Evolutionary conservation across 495 filamentous ascomycete genomes (phyloP).

Genomic region (Podospora didyma): DNA sequence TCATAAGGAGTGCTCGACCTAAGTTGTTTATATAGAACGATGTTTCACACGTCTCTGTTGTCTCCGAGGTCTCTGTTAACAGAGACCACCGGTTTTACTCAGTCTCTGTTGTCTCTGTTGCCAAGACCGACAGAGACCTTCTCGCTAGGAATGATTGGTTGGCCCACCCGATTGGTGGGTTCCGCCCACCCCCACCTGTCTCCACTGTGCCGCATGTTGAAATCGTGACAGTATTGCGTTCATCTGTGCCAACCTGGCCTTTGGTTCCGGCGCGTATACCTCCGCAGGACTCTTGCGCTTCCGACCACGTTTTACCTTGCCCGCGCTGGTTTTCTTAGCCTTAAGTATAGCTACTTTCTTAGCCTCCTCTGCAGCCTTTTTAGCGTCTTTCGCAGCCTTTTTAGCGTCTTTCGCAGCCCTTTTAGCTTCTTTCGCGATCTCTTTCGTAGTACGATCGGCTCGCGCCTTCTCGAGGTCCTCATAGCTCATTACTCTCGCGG

Average conservation of each 20-base stretch:
- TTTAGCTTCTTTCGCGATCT: not conserved
- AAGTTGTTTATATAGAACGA: no score
- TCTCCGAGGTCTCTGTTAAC: no score
- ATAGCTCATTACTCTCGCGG: not conserved
- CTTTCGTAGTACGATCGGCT: not conserved
- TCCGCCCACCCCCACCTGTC: no score
- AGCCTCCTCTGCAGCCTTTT: not conserved
- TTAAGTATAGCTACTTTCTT: not conserved
- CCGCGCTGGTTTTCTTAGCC: not conserved
- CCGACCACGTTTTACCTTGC: not conserved
- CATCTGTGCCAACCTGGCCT: not conserved
- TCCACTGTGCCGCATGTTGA: no score
- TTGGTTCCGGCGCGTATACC: not conserved
- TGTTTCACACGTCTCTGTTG: no score
- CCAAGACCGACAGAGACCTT: no score
- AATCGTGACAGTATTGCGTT: not conserved
- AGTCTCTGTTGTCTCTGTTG: no score
- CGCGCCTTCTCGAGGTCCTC: not conserved
- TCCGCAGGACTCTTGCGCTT: not conserved
- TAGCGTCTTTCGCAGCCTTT: not conserved
- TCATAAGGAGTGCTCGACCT: no score
- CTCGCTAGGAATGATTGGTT: no score
- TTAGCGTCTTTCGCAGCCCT: no score
- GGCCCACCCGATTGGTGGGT: no score
- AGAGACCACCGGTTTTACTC: no score